Base-by-base conservation (phyloP, 2,329 filamentous ascomycete species). In the Colletotrichum sp. region DNA sequence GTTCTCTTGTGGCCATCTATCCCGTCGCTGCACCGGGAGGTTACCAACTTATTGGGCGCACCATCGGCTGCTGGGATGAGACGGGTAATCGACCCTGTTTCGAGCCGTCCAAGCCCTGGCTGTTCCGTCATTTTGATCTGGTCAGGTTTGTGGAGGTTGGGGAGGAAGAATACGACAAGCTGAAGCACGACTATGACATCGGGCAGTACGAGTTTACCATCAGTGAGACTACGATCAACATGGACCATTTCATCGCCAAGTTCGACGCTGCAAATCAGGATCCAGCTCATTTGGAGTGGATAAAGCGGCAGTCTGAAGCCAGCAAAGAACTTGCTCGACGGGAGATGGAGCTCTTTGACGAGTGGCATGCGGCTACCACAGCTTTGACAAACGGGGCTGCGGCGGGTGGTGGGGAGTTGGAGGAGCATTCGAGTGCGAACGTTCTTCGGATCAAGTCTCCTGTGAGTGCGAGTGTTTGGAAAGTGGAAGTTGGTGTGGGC, bases 391-490 rank as follows among this genome's bases (percentile, higher is more conserved):
- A 52, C 44, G 44, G n/a, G 16, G 18, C 44, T 52, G 44, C 44
- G n/a, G 44, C 44, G 10, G 44, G 4, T 52, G 44, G 10, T 52
- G n/a, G 44, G 44, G n/a, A 21, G 44, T 10, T 0, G 8, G n/a
- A 52, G 12, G n/a, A 52, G 44, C 10, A 21, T 52, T 52, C 6
- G 10, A 0, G n/a, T 21, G 6, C 6, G 44, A 21, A 52, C n/a
- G 6, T 13, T 18, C 44, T 52, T 13, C 44, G 81, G 3, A 82
- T 89, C 30, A 83, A 86, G 60, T 83, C 86, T 0, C 86, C 86
- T 0, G 81, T 89, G 49, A 86, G 87, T 44, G 89, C 89, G 8
- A 91, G 89, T 72, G 86, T 91, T 0, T 91, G 89, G 89, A 91
- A 91, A 76, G 82, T 91, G 2, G 79, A 86, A 8, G 84, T 87